Evolutionary conservation across 495 filamentous ascomycete genomes (phyloP).

Genomic region (Aspergillus funiculosus): DNA sequence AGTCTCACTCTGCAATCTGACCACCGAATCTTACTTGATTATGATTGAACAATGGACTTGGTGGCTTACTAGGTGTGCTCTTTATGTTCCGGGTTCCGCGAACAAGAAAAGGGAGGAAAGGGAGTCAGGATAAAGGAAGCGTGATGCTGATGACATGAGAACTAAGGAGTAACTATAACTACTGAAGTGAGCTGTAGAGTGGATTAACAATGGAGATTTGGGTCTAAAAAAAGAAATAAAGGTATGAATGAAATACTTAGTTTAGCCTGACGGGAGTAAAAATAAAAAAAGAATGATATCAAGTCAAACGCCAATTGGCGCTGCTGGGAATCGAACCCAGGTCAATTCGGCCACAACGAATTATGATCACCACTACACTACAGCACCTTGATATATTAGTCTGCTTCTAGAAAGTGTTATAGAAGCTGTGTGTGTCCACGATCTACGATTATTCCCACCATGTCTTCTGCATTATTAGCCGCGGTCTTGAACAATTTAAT

Average conservation of each 20-base stretch:
- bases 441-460: too few relatives aligned
- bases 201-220: not conserved
- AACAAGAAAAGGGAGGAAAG: not conserved
- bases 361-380: conserved; percentile 28
- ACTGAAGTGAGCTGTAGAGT: not conserved
- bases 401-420: too few relatives aligned
- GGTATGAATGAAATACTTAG: not conserved
- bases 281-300: conserved; percentile 6
- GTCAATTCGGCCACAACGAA: conserved; percentile 35
- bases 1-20: conserved; percentile 5
- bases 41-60: not conserved
- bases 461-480: too few relatives aligned
- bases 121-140: not conserved
- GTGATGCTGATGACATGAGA: not conserved
- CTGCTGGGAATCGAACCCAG: conserved; percentile 42
- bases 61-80: not conserved
- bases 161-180: not conserved
- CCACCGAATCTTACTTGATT: not conserved
- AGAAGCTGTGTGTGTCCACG: too few relatives aligned
- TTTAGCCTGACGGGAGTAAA: too few relatives aligned
- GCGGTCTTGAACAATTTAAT: not conserved
- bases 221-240: not conserved
- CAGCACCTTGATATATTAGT: conserved; percentile 21
- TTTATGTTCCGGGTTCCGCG: not conserved
- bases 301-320: conserved; percentile 24